Evolutionary conservation across 2,329 filamentous ascomycete species (phyloP).

Genomic region (Epichloe scottii): DNA sequence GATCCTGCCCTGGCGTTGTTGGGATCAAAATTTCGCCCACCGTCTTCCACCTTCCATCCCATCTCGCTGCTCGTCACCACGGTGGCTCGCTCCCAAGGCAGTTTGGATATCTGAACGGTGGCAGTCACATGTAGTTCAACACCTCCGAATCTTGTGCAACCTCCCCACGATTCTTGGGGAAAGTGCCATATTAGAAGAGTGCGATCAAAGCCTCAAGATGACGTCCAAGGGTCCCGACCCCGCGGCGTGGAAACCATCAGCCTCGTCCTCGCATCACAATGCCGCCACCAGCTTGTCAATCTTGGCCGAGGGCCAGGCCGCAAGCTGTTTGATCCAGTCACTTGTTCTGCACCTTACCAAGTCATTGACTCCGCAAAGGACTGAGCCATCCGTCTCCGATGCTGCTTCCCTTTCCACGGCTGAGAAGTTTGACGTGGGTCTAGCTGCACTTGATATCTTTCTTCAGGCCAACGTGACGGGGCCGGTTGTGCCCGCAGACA

Average conservation of each 20-base stretch:
- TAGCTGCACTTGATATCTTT: conserved; percentile 54
- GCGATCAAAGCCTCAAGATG: neutral
- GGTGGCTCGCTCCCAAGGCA: neutral
- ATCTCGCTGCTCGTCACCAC: neutral
- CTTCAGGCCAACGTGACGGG: conserved; percentile 82
- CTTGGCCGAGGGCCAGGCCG: conserved; percentile 5
- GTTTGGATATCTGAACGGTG: no score
- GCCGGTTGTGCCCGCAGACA: conserved; percentile 46
- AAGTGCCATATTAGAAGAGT: neutral
- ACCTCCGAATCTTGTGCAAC: neutral
- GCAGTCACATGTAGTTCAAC: neutral
- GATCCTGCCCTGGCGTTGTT: no score
- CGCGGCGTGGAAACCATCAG: conserved; percentile 1
- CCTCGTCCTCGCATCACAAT: conserved; percentile 6
- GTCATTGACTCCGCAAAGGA: neutral
- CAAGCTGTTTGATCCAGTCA: conserved; percentile 5
- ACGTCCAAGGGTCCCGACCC: neutral
- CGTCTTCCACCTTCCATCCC: neutral
- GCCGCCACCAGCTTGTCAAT: conserved; percentile 6
- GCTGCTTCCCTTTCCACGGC: conserved; percentile 2
- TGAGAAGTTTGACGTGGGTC: conserved; percentile 16
- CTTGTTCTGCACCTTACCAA: conserved; percentile 1
- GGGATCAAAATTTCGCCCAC: neutral
- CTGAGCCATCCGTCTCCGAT: neutral
- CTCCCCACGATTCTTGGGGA: neutral